A percentile compares a stretch with the other conserved stretches of the same genome.
Conservation (phyloP, 176 grass and related monocot genomes). For the Coix lacrymajobi region DNA sequence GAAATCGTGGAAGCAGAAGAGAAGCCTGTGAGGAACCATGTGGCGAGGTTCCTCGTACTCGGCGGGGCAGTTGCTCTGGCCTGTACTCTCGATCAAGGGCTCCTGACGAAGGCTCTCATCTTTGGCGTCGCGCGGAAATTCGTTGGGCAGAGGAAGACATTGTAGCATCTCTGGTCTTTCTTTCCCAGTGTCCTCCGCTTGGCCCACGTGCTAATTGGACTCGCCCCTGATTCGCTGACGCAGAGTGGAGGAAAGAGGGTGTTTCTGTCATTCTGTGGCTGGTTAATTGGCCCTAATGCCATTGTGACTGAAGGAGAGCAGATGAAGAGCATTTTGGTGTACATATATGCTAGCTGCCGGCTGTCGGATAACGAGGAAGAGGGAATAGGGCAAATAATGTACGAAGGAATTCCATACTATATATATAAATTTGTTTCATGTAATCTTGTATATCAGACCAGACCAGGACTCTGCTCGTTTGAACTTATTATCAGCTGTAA, state of each 20-base stretch:
- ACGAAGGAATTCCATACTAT: conserved; percentile 22
- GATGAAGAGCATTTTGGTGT: conserved; percentile 33
- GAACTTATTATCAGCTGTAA: too few relatives aligned
- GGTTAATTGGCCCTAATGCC: neutral
- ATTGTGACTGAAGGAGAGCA: neutral
- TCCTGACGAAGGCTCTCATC: conserved; percentile 78
- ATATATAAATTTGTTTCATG: conserved; percentile 32
- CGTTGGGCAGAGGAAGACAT: conserved; percentile 44
- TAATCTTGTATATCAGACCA: conserved; percentile 11
- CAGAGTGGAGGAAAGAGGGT: neutral
- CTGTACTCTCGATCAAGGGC: conserved; percentile 69
- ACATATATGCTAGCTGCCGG: conserved; percentile 22
- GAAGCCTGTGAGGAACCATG: conserved; percentile 31
- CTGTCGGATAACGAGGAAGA: conserved; percentile 13
- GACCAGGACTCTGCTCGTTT: too few relatives aligned
- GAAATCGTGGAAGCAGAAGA: conserved; percentile 59
- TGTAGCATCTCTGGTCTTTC: conserved; percentile 28
- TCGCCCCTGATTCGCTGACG: neutral
- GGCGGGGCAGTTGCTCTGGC: conserved; percentile 74
- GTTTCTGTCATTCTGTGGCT: neutral
- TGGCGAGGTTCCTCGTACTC: conserved; percentile 56
- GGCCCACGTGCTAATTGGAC: neutral
- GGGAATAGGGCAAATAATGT: conserved; percentile 12
- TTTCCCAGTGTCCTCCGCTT: neutral
- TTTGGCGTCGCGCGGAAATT: conserved; percentile 69